Conservation (phyloP, 1,139 yeast species). For the Saccharomyces pastorianus region DNA sequence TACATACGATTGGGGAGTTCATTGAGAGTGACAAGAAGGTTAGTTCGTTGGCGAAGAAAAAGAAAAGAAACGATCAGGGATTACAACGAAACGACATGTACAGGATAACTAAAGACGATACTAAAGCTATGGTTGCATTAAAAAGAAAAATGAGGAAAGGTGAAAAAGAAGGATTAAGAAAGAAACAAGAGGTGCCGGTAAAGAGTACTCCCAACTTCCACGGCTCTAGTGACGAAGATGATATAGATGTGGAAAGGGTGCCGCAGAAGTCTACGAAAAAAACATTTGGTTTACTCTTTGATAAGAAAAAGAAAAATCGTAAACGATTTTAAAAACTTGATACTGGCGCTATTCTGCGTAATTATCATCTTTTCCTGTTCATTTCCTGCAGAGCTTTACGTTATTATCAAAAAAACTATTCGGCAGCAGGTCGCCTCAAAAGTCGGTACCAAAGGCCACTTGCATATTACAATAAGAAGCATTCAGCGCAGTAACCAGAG, state of each 20-base stretch:
- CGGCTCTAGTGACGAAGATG: slow-evolving; percentile 14
- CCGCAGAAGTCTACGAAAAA: slow-evolving; percentile 15
- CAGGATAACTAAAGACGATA: slow-evolving; percentile 27
- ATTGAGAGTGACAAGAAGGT: slow-evolving; percentile 29
- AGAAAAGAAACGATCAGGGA: slow-evolving; percentile 15
- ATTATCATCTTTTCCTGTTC: not conserved
- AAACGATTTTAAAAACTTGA: not conserved
- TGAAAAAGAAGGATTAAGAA: slow-evolving; percentile 12
- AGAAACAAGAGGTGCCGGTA: not conserved
- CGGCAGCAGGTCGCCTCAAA: too few species aligned
- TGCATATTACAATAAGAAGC: too few species aligned
- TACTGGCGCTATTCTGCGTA: not conserved
- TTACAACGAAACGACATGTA: slow-evolving; percentile 17
- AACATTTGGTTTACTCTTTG: slow-evolving; percentile 17
- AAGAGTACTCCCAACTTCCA: not conserved
- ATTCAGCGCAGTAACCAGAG: too few species aligned
- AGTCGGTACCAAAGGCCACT: too few species aligned
- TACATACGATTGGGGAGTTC: slow-evolving; percentile 32
- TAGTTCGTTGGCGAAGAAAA: slow-evolving; percentile 27
- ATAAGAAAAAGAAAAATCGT: slow-evolving; percentile 1
- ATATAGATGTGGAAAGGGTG: slow-evolving; percentile 8
- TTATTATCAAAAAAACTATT: too few species aligned
- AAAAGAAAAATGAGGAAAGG: slow-evolving; percentile 28
- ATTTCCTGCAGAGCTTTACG: not conserved
- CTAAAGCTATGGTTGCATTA: slow-evolving; percentile 30